Conservation (phyloP, 2,329 filamentous ascomycete species). For the Geosmithia morbida region DNA sequence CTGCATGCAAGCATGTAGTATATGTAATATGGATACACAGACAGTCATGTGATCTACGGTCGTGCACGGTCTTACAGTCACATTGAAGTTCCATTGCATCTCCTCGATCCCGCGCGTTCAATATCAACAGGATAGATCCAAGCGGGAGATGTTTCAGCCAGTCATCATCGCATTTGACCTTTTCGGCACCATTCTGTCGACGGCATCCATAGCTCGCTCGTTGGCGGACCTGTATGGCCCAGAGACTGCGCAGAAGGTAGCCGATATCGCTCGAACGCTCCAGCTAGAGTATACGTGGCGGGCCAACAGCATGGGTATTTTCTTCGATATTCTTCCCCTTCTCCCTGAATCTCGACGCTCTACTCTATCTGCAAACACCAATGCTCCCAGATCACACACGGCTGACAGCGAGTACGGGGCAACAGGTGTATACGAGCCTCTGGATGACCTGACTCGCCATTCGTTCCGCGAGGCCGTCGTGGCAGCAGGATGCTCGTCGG, state of each 20-base stretch:
- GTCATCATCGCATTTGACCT: constrained; percentile 59
- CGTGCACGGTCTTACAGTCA: too few species aligned
- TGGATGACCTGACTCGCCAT: constrained; percentile 46
- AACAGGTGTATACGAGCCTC: constrained; percentile 33
- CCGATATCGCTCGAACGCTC: constrained; percentile 49
- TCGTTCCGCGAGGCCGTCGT: constrained; percentile 49
- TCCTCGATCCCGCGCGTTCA: too few species aligned
- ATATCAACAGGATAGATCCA: too few species aligned
- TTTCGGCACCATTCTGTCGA: constrained; percentile 62
- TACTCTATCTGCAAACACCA: too few species aligned
- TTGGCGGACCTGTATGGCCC: constrained; percentile 42
- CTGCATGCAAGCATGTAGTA: too few species aligned
- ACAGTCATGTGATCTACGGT: too few species aligned
- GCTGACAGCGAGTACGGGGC: not conserved
- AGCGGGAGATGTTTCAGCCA: constrained; percentile 5
- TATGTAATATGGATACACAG: too few species aligned
- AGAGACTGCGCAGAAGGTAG: constrained; percentile 40
- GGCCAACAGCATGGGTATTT: constrained; percentile 57
- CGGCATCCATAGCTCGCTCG: constrained; percentile 48
- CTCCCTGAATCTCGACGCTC: not conserved
- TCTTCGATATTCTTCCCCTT: not conserved
- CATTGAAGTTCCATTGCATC: too few species aligned
- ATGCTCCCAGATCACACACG: too few species aligned
- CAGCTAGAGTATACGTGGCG: constrained; percentile 71
- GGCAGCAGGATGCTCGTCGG: constrained; percentile 28